Conservation (phyloP, 371 early-diverging fungal genomes). For the Mortierella sp. region DNA sequence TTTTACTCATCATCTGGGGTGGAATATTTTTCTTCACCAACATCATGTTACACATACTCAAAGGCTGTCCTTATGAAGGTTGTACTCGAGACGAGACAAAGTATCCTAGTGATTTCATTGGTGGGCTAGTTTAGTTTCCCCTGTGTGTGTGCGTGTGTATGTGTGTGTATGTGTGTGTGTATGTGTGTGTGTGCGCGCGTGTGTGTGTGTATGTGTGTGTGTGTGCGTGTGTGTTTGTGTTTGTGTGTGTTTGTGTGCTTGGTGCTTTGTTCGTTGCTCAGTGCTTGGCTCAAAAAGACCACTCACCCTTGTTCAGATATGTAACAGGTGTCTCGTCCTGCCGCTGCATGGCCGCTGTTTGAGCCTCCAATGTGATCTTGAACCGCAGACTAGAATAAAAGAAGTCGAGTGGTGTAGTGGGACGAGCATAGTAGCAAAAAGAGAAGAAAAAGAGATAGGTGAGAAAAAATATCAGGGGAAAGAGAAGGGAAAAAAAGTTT, state of each 20-base stretch:
- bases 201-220: not conserved
- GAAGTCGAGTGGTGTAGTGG: not conserved
- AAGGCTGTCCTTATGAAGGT: too few species aligned
- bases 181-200: not conserved
- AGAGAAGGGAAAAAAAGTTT: not conserved
- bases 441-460: not conserved
- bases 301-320: constrained; percentile 73
- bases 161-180: too few species aligned
- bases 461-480: constrained; percentile 5
- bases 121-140: too few species aligned
- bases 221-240: not conserved
- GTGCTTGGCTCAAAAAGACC: not conserved
- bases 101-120: too few species aligned
- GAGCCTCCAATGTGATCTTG: constrained; percentile 60
- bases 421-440: too few species aligned
- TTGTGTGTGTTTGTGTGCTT: not conserved
- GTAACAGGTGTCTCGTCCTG: constrained; percentile 69
- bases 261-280: not conserved
- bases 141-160: too few species aligned
- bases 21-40: too few species aligned
- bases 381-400: constrained; percentile 47
- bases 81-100: too few species aligned
- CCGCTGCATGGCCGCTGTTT: constrained; percentile 70
- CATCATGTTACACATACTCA: too few species aligned
- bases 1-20: too few species aligned